phyloP scores from a whole-genome alignment of 2,329 filamentous ascomycete genomes.

The Purpureocillium takamizusanense region DNA sequence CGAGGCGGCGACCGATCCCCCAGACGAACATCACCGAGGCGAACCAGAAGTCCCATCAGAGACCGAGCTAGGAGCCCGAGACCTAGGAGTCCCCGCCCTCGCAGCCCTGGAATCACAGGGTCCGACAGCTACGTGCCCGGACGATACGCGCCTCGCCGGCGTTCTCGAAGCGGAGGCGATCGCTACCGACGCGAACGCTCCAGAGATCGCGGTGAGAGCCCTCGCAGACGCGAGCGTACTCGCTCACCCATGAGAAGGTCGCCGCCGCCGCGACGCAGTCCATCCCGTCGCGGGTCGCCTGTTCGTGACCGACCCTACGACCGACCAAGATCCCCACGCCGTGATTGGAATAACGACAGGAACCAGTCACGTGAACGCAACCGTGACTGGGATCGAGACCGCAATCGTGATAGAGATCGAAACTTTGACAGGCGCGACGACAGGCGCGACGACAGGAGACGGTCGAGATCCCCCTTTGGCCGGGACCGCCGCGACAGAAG shows the following conservation, averaged over 20 bases:
- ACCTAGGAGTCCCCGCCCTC: conserved; percentile 27
- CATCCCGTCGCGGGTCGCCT: conserved; percentile 25
- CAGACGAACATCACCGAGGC: conserved; percentile 31
- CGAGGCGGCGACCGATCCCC: conserved; percentile 37
- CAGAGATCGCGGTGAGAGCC: conserved; percentile 28
- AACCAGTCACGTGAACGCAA: conserved; percentile 22
- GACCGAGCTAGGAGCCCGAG: conserved; percentile 23
- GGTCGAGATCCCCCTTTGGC: conserved; percentile 45
- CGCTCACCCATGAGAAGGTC: conserved; percentile 27
- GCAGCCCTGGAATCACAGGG: conserved; percentile 25
- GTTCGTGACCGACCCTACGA: conserved; percentile 27
- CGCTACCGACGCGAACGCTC: conserved; percentile 33
- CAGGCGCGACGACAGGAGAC: conserved; percentile 32
- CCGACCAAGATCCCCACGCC: conserved; percentile 25
- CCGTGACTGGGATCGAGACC: conserved; percentile 19
- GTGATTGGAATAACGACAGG: conserved; percentile 25
- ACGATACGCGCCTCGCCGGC: conserved; percentile 29
- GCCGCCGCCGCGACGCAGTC: conserved; percentile 28
- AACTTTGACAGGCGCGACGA: conserved; percentile 33
- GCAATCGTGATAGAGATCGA: conserved; percentile 19
- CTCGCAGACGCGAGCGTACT: conserved; percentile 25
- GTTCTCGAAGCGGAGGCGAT: conserved; percentile 31
- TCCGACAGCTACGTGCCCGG: conserved; percentile 39
- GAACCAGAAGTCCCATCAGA: conserved; percentile 18
- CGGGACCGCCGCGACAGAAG: conserved; percentile 33